A percentile compares a stretch with the other conserved stretches of the same genome.
Evolutionary conservation across 148 eudicot species (phyloP).

Genomic region (Linanthus parryae): DNA sequence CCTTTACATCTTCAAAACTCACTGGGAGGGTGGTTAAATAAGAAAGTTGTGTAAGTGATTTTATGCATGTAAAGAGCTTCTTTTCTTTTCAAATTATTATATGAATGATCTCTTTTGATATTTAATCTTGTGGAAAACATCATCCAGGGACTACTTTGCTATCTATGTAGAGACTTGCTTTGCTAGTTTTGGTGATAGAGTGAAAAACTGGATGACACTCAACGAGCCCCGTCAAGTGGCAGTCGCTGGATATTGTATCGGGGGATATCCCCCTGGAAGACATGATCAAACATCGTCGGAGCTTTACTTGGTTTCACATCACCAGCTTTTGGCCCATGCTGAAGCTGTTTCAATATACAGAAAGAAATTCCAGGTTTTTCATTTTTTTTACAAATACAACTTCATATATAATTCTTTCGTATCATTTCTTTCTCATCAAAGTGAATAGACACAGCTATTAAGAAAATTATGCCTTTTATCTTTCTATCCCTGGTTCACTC

Average conservation of each 20-base stretch:
- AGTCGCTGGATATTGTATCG: slow-evolving; percentile 46
- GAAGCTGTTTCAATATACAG: slow-evolving; percentile 50
- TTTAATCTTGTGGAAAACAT: too few species aligned
- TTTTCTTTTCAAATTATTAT: too few species aligned
- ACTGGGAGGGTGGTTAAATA: slow-evolving; percentile 57
- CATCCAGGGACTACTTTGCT: slow-evolving; percentile 57
- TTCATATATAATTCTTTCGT: too few species aligned
- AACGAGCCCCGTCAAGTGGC: slow-evolving; percentile 73
- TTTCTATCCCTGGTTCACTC: too few species aligned
- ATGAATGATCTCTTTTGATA: too few species aligned
- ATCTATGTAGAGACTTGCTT: slow-evolving; percentile 71
- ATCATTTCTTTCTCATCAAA: too few species aligned
- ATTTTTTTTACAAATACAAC: too few species aligned
- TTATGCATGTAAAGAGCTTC: too few species aligned
- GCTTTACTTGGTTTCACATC: slow-evolving; percentile 52
- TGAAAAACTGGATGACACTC: slow-evolving; percentile 62
- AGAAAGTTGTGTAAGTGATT: slow-evolving; percentile 47
- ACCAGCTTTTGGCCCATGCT: slow-evolving; percentile 70
- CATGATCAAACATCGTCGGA: slow-evolving; percentile 34
- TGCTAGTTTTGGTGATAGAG: slow-evolving; percentile 59
- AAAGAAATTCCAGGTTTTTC: slow-evolving; percentile 44
- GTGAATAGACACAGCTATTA: too few species aligned
- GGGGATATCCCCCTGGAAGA: slow-evolving; percentile 65
- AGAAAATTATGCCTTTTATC: too few species aligned
- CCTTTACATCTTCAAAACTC: slow-evolving; percentile 57